phyloP scores from a whole-genome alignment of 2,329 filamentous ascomycete genomes.

The Monilinia fructigena region DNA sequence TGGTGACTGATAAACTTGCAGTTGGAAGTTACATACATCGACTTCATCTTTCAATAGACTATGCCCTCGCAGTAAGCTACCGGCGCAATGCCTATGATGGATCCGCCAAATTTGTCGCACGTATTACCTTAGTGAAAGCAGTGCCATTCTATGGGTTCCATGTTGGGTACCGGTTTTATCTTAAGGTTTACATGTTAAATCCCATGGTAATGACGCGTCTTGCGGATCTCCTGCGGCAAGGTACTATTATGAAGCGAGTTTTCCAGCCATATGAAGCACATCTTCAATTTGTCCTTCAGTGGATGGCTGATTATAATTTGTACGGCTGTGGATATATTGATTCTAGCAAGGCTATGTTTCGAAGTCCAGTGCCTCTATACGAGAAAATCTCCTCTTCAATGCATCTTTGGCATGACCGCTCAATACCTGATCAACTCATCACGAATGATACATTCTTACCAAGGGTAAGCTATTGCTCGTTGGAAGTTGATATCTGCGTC shows the following conservation, averaged over 20 bases:
- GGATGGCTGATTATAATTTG: slow-evolving; percentile 98
- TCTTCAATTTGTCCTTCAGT: slow-evolving; percentile 87
- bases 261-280: slow-evolving; percentile 96
- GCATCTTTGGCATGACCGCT: slow-evolving; percentile 78
- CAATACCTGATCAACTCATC: slow-evolving; percentile 59
- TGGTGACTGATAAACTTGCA: slow-evolving; percentile 40
- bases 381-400: slow-evolving; percentile 57
- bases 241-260: slow-evolving; percentile 75
- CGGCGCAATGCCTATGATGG: slow-evolving; percentile 70
- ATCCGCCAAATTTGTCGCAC: slow-evolving; percentile 74
- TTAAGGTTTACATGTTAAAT: slow-evolving; percentile 94
- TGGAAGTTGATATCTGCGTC: slow-evolving; percentile 87
- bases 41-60: slow-evolving; percentile 84
- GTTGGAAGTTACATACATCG: slow-evolving; percentile 74
- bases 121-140: slow-evolving; percentile 89
- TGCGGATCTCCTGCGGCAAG: slow-evolving; percentile 82
- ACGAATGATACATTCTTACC: slow-evolving; percentile 64
- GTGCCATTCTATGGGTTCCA: slow-evolving; percentile 95
- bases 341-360: slow-evolving; percentile 67
- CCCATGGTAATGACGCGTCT: slow-evolving; percentile 83
- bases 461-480: slow-evolving; percentile 79
- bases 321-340: slow-evolving; percentile 91
- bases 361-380: slow-evolving; percentile 70
- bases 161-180: slow-evolving; percentile 84
- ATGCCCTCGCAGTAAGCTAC: slow-evolving; percentile 83